Percentiles rank a stretch among this genome's conserved stretches.
These are phyloP conservation scores for Nitzschia palea DNA, from an alignment of 108 stramenopile genomes.

Conservation along the genomic window DNA sequence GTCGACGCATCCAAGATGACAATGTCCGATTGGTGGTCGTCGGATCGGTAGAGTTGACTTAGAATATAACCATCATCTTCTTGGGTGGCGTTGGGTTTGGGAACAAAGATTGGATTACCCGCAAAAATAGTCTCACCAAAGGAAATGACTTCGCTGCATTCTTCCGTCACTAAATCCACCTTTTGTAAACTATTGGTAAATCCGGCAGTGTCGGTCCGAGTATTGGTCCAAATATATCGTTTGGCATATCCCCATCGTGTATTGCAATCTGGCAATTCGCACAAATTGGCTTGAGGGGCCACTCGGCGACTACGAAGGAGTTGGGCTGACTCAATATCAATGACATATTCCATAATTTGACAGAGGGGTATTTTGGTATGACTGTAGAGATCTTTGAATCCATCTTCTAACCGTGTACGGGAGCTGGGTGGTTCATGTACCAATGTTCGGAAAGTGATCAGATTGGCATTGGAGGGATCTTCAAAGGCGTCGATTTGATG, in stretches of 20 bases:
- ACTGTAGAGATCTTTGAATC: constrained; percentile 33
- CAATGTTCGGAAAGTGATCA: not conserved
- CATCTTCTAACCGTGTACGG: constrained; percentile 21
- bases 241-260: not conserved
- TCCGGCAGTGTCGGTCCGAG: constrained; percentile 2
- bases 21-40: constrained; percentile 32
- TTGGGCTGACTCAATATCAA: constrained; percentile 5
- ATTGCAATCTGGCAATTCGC: constrained; percentile 27
- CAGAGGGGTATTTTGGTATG: constrained; percentile 1
- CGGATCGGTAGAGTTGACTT: constrained; percentile 24
- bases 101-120: constrained; percentile 35
- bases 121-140: constrained; percentile 34
- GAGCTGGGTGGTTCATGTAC: constrained; percentile 4
- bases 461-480: not conserved
- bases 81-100: constrained; percentile 5
- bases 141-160: constrained; percentile 13
- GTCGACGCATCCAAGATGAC: constrained; percentile 36
- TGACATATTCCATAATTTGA: constrained; percentile 24
- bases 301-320: constrained; percentile 13
- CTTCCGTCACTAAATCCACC: constrained; percentile 25
- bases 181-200: constrained; percentile 35
- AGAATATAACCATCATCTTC: constrained; percentile 47
- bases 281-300: constrained; percentile 1
- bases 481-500: constrained; percentile 10
- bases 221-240: constrained; percentile 33